A percentile compares a stretch with the other conserved stretches of the same genome.
phyloP scores from a whole-genome alignment of 225 moss, liverwort and hornwort genomes.

The Ulota crispa region DNA sequence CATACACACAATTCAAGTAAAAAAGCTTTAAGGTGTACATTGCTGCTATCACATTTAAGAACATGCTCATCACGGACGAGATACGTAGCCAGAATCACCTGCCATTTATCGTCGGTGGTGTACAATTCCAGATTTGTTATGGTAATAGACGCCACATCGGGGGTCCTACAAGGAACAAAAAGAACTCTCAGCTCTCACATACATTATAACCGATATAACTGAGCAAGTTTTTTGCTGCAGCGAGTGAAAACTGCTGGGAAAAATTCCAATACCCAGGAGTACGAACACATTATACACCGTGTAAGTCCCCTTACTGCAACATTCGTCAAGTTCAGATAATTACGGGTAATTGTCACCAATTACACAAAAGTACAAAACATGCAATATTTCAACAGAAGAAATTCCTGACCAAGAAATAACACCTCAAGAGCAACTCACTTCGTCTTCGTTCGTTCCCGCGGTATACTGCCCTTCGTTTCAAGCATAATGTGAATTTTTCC shows the following conservation, averaged over 20 bases:
- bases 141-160: conserved; percentile 82
- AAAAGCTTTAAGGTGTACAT: not conserved
- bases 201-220: conserved; percentile 1
- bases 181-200: conserved; percentile 16
- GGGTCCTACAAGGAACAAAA: conserved; percentile 57
- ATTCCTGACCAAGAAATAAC: not conserved
- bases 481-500: conserved; percentile 81
- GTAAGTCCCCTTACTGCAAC: not conserved
- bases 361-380: not conserved
- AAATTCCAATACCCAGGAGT: conserved; percentile 1
- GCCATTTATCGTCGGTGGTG: conserved; percentile 87
- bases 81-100: conserved; percentile 48
- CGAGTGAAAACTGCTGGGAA: not conserved
- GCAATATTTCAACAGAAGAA: not conserved
- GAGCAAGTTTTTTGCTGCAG: not conserved
- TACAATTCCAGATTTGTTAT: conserved; percentile 73
- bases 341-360: not conserved
- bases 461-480: conserved; percentile 85
- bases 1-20: conserved; percentile 7
- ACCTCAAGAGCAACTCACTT: conserved; percentile 48
- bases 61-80: conserved; percentile 10
- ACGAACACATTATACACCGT: conserved; percentile 2
- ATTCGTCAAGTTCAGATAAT: not conserved
- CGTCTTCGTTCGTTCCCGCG: conserved; percentile 58
- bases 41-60: not conserved